These are phyloP conservation scores for Phytopythium mirpurense DNA, from an alignment of 352 stramenopile genomes.

Conservation along the genomic window DNA sequence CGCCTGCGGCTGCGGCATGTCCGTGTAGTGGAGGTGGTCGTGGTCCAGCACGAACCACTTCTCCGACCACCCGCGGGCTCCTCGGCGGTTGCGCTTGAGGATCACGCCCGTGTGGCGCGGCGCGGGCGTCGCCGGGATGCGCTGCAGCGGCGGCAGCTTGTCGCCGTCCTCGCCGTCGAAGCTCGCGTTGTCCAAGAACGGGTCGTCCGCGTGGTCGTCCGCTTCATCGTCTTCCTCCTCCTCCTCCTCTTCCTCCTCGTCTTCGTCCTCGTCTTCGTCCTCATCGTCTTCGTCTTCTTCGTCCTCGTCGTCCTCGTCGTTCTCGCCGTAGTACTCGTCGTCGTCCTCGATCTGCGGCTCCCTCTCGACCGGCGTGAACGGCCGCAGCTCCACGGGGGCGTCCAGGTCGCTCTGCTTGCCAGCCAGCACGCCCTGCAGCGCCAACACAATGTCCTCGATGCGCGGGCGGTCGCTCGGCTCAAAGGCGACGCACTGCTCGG, in stretches of 20 bases:
- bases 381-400: constrained; percentile 36
- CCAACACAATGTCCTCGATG: constrained; percentile 35
- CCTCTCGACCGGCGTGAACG: constrained; percentile 52
- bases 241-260: constrained; percentile 30
- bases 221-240: constrained; percentile 21
- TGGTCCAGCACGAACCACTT: constrained; percentile 71
- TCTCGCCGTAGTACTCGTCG: constrained; percentile 46
- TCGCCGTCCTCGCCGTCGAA: constrained; percentile 22
- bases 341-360: constrained; percentile 61
- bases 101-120: constrained; percentile 50
- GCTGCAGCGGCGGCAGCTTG: constrained; percentile 12
- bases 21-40: constrained; percentile 69
- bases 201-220: constrained; percentile 31
- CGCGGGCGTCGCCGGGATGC: constrained; percentile 21
- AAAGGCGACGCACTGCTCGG: constrained; percentile 72
- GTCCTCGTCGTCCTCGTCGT: constrained; percentile 45
- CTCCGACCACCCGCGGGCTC: constrained; percentile 60
- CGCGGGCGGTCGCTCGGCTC: constrained; percentile 61
- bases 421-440: constrained; percentile 37
- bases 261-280: constrained; percentile 16
- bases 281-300: constrained; percentile 29
- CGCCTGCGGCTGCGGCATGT: constrained; percentile 23
- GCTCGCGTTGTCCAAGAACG: constrained; percentile 22
- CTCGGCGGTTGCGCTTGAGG: constrained; percentile 70
- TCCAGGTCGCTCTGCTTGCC: constrained; percentile 17